Percentiles rank a stretch among this genome's conserved stretches.
These are phyloP conservation scores for Pulicaria dysenterica DNA, from an alignment of 129 eudicot species.

Conservation along the genomic window DNA sequence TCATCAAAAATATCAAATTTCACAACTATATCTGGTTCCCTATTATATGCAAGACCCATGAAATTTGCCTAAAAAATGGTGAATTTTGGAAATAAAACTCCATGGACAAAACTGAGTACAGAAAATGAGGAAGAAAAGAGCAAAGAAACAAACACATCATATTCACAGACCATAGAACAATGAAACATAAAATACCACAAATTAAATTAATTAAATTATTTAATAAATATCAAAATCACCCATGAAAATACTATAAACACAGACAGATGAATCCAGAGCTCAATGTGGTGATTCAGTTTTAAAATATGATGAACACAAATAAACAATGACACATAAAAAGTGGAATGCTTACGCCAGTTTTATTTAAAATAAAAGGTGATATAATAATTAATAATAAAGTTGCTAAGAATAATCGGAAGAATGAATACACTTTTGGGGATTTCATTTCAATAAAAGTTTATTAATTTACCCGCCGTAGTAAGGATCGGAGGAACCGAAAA, in stretches of 20 bases:
- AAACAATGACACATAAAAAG: conserved; percentile 4
- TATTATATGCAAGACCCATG: conserved; percentile 15
- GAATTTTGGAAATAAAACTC: not conserved
- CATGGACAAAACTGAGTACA: not conserved
- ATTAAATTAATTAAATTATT: not conserved
- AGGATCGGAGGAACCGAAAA: conserved; percentile 71
- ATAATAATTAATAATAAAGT: conserved; percentile 1
- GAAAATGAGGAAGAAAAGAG: no score
- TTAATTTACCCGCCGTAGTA: conserved; percentile 65
- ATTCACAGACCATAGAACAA: not conserved
- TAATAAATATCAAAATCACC: conserved; percentile 15
- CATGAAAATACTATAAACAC: not conserved
- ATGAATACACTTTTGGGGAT: not conserved
- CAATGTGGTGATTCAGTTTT: conserved; percentile 5
- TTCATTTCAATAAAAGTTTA: not conserved
- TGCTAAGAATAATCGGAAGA: conserved; percentile 1
- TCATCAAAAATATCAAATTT: no score
- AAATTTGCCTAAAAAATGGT: conserved; percentile 24
- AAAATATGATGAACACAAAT: not conserved
- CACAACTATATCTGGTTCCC: no score
- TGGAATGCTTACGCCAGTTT: not conserved
- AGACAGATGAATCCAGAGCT: not conserved
- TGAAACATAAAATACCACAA: not conserved
- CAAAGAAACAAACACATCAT: no score
- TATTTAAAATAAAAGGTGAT: no score